Evolutionary conservation across 345 rosid genomes (phyloP).

Genomic region (Sonneratia alba): DNA sequence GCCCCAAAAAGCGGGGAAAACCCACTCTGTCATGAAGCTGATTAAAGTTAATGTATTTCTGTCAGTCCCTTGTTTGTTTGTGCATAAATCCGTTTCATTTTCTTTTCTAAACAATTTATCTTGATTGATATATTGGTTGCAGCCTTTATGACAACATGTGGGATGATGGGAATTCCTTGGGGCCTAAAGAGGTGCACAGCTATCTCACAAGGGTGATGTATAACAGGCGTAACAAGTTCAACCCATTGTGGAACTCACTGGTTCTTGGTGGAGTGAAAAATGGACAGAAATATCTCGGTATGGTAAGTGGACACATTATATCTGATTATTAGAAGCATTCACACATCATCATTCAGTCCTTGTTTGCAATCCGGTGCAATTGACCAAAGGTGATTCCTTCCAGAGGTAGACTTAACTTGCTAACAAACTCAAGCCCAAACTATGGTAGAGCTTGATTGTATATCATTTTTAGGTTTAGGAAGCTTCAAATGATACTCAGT

Average conservation of each 20-base stretch:
- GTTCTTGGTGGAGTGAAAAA: constrained; percentile 95
- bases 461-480: too few relatives aligned
- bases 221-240: constrained; percentile 90
- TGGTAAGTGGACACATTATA: constrained; percentile 29
- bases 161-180: constrained; percentile 98
- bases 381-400: too few relatives aligned
- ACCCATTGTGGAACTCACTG: constrained; percentile 95
- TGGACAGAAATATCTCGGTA: constrained; percentile 89
- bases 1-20: neutral
- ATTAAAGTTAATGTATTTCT: neutral
- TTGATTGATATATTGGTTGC: constrained; percentile 18
- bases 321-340: neutral
- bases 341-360: too few relatives aligned
- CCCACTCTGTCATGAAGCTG: neutral
- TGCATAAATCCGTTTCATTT: constrained; percentile 10
- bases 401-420: too few relatives aligned
- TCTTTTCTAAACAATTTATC: neutral
- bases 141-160: constrained; percentile 97
- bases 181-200: constrained; percentile 97
- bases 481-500: too few relatives aligned
- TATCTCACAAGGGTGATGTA: constrained; percentile 92
- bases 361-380: too few relatives aligned
- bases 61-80: neutral
- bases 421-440: too few relatives aligned
- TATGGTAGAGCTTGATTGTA: too few relatives aligned